phyloP scores from a whole-genome alignment of 768 basidiomycete genomes.

The Russula olivacea region DNA sequence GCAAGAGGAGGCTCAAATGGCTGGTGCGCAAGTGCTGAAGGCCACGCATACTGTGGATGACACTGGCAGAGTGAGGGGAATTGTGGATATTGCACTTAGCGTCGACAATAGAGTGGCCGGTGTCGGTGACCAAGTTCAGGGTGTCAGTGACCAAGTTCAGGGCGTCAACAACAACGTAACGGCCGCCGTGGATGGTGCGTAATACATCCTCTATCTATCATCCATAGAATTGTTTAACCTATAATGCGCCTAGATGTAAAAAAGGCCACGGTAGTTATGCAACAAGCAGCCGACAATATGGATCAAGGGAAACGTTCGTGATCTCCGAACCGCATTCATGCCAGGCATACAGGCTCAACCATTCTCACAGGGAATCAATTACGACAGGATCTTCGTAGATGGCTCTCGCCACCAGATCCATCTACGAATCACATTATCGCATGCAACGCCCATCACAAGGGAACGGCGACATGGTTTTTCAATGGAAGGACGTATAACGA shows the following conservation, averaged over 20 bases:
- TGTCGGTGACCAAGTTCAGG: neutral
- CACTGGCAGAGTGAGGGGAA: neutral
- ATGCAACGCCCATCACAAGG: neutral
- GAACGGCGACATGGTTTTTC: conserved; percentile 6
- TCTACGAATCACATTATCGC: neutral
- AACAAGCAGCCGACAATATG: neutral
- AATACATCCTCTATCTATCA: no score
- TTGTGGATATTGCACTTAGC: neutral
- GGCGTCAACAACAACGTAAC: neutral
- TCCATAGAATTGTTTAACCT: no score
- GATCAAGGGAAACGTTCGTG: neutral
- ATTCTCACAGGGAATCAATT: neutral
- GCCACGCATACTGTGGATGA: neutral
- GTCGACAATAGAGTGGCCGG: neutral
- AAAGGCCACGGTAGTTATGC: no score
- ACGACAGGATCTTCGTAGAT: neutral
- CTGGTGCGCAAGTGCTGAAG: neutral
- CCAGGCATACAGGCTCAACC: neutral
- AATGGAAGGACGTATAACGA: neutral
- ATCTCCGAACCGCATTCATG: no score
- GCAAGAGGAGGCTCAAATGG: neutral
- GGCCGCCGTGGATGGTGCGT: no score
- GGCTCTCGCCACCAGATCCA: conserved; percentile 11
- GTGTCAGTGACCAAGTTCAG: neutral
- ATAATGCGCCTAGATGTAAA: no score